These are phyloP conservation scores for Udeniomyces megalosporus DNA, from an alignment of 768 basidiomycete species.

Conservation along the genomic window DNA sequence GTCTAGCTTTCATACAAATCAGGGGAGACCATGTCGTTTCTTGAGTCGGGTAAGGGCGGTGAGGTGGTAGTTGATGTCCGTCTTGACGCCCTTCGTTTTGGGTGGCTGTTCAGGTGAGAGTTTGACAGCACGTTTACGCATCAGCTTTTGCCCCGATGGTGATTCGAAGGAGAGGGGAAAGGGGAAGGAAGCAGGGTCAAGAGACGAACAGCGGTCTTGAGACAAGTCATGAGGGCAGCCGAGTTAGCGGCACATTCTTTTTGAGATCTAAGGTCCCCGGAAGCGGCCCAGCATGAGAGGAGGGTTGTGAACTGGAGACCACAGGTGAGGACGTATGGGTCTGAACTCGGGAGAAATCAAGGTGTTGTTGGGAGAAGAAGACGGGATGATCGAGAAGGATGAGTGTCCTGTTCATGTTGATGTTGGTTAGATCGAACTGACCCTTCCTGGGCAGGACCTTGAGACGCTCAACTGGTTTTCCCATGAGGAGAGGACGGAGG, in stretches of 20 bases:
- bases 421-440: neutral
- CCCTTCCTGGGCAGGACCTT: neutral
- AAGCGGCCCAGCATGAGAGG: slow-evolving; percentile 15
- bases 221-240: neutral
- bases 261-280: slow-evolving; percentile 5
- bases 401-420: neutral
- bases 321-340: neutral
- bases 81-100: neutral
- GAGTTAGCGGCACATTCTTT: neutral
- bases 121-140: too few relatives aligned
- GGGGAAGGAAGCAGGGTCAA: neutral
- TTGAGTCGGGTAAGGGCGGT: slow-evolving; percentile 2
- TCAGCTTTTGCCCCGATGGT: too few relatives aligned
- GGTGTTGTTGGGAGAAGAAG: neutral
- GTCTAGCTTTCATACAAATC: neutral
- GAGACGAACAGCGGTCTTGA: slow-evolving; percentile 6
- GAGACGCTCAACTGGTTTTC: neutral
- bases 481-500: neutral
- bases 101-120: too few relatives aligned
- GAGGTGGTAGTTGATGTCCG: slow-evolving; percentile 16
- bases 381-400: neutral
- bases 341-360: neutral
- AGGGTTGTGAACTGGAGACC: slow-evolving; percentile 5
- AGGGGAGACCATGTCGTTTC: neutral
- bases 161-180: neutral